Evolutionary conservation across 1,139 yeast species (phyloP).

Genomic region (Blastobotrys illinoisensis): DNA sequence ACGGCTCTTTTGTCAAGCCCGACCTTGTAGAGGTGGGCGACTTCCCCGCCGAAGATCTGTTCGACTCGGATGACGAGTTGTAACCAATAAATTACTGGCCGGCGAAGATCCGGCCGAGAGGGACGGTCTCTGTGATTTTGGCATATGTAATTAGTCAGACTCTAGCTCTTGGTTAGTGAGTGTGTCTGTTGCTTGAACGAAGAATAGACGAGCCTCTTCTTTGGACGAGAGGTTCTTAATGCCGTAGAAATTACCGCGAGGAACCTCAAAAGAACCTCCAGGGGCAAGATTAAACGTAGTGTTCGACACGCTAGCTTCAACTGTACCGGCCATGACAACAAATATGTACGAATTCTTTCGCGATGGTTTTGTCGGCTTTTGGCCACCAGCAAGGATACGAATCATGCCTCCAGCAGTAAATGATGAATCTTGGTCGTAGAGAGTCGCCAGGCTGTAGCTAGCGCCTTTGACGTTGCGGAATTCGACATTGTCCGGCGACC

Average conservation of each 20-base stretch:
- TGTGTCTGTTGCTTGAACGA: conserved; percentile 61
- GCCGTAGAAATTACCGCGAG: conserved; percentile 67
- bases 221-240: conserved; percentile 51
- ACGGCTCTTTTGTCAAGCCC: conserved; percentile 48
- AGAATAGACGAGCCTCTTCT: conserved; percentile 58
- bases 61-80: conserved; percentile 24
- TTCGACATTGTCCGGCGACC: conserved; percentile 60
- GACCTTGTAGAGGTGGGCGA: conserved; percentile 35
- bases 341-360: conserved; percentile 67
- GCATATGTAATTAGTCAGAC: not conserved
- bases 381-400: conserved; percentile 51
- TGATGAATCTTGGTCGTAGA: conserved; percentile 63
- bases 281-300: conserved; percentile 54
- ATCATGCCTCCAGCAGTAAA: conserved; percentile 74
- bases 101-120: too few species aligned
- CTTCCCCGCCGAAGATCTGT: conserved; percentile 27
- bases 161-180: conserved; percentile 16
- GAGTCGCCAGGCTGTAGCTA: conserved; percentile 55
- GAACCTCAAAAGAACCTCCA: conserved; percentile 81
- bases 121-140: too few species aligned
- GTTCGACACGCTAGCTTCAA: conserved; percentile 63
- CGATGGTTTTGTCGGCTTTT: conserved; percentile 58
- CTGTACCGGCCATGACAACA: conserved; percentile 63
- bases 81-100: too few species aligned
- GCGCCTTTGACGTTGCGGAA: conserved; percentile 45